A percentile compares a stretch with the other conserved stretches of the same genome.
Evolutionary conservation across 164 flowering plant genomes (phyloP).

Genomic region (Vitis labrusca): DNA sequence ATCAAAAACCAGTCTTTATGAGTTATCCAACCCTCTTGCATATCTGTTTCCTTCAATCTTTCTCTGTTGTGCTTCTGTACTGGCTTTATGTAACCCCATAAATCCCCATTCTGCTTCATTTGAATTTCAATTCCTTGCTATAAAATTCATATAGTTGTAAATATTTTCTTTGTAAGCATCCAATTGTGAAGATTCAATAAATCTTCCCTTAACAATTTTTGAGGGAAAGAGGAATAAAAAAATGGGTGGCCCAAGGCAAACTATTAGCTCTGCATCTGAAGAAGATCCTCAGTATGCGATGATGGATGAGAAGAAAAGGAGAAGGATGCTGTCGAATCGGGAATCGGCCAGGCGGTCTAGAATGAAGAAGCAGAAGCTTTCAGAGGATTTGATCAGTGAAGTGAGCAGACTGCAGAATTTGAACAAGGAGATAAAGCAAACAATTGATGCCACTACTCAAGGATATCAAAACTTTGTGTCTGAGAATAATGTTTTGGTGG

Average conservation of each 20-base stretch:
- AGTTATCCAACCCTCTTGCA: too few species aligned
- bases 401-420: not conserved
- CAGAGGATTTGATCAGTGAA: not conserved
- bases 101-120: not conserved
- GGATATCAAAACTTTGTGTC: not conserved
- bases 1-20: too few species aligned
- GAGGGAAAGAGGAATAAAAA: not conserved
- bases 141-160: too few species aligned
- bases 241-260: not conserved
- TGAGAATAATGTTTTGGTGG: not conserved
- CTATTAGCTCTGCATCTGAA: not conserved
- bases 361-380: constrained; percentile 2
- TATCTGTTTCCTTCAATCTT: not conserved
- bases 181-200: not conserved
- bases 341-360: not conserved
- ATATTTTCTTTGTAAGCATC: not conserved
- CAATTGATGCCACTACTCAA: not conserved
- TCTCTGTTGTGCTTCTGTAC: constrained; percentile 1
- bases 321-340: not conserved
- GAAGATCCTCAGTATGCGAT: not conserved
- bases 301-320: constrained; percentile 2
- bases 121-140: not conserved
- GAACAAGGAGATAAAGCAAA: not conserved
- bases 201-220: too few species aligned
- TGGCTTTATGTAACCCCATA: constrained; percentile 1